Percentiles rank a stretch among this genome's conserved stretches.
phyloP scores from a whole-genome alignment of 2,329 filamentous ascomycete genomes.

The Fusarium piperis region DNA sequence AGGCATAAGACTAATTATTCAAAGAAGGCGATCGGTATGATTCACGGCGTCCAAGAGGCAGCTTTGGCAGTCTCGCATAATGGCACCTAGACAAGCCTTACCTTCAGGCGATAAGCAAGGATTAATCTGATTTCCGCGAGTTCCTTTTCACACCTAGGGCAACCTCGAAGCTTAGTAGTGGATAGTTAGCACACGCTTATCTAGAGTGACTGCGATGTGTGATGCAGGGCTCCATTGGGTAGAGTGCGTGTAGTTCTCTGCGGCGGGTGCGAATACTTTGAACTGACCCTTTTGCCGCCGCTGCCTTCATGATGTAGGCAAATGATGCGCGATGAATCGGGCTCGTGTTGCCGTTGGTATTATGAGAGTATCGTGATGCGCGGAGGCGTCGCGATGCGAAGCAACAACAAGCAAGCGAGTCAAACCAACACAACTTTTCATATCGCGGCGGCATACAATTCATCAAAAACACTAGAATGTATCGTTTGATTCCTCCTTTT shows the following conservation, averaged over 20 bases:
- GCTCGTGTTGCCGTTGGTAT: no score
- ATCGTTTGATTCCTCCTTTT: not conserved
- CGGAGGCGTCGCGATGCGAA: not conserved
- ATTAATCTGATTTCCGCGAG: not conserved
- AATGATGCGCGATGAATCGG: no score
- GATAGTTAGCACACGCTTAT: not conserved
- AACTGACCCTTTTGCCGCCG: no score
- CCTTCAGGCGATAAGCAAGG: not conserved
- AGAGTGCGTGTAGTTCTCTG: no score
- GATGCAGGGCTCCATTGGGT: not conserved
- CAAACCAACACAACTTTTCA: not conserved
- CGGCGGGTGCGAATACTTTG: no score
- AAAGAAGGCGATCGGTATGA: not conserved
- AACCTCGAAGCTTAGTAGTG: not conserved
- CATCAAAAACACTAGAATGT: not conserved
- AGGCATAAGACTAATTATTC: not conserved
- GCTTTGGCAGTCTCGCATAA: not conserved
- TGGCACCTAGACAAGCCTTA: not conserved
- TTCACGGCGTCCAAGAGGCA: not conserved
- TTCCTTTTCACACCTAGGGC: not conserved
- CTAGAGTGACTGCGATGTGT: not conserved
- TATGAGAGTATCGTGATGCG: no score
- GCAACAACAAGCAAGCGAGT: not conserved
- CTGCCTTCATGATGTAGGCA: no score
- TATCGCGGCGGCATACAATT: not conserved